Evolutionary conservation across 139 green algal genomes (phyloP), one percentile per base, ranked within the genome.

Genomic region (Chlorella sorokiniana): DNA sequence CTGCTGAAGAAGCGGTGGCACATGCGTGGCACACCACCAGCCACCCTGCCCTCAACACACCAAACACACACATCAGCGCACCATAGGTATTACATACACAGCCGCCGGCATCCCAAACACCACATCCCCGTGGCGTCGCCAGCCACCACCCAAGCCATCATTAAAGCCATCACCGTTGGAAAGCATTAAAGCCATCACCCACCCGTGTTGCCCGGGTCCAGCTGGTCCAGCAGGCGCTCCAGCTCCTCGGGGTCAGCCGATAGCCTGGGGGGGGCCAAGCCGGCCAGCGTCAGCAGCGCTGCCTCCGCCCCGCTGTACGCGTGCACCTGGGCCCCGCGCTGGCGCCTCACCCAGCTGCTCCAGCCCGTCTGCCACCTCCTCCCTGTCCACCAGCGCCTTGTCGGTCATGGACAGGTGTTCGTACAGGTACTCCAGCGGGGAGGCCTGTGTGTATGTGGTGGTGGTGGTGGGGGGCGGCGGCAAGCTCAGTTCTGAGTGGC

Each of bases 341-440:
- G n/a, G n/a, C n/a, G n/a, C n/a, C n/a, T n/a, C n/a, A n/a, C n/a
- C 75, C 75, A 81, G 37, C 59, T 59, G n/a, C 79, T 56, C 56
- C 51, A 94, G 86, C 3, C 89, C 90, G 22, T 90, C 81, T 27
- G 82, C 64, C 81, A 95, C 76, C 52, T 90, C 84, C 51, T 90
- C 61, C 2, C 76, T 65, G 42, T 84, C 83, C 72, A 87, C 76
- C 56, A 80, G 76, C 51, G 48, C 11, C 33, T 48, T 72, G 59
- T 87, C 76, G 7, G 80, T 78, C 71, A 86, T 64, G 51, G 54
- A 25, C 68, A 86, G 63, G 83, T 88, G 70, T 79, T 83, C 73
- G 37, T 86, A 86, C 38, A 86, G 54, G 73, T 81, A 86, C 62
- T 85, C 84, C 37, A 88, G 61, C 14, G 86, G 81, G 29, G 72